Conservation (phyloP, 352 stramenopile species). For the Plasmopara halstedii region DNA sequence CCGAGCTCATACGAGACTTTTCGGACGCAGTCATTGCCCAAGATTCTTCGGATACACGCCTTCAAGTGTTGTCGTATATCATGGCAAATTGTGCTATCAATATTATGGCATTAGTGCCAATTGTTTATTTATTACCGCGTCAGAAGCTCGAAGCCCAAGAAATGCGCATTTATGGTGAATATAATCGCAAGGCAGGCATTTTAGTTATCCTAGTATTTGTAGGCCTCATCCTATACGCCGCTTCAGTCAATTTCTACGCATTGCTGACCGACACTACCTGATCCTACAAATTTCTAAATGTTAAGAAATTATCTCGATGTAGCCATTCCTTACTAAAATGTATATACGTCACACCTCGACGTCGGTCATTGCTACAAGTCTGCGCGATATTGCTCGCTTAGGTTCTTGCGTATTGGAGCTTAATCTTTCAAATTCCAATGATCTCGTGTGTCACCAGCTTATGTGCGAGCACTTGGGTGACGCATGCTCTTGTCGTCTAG, state of each 20-base stretch:
- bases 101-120: slow-evolving; percentile 41
- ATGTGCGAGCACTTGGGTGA: slow-evolving; percentile 89
- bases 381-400: slow-evolving; percentile 61
- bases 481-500: slow-evolving; percentile 78
- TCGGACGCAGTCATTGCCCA: slow-evolving; percentile 19
- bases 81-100: slow-evolving; percentile 44
- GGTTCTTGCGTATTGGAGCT: slow-evolving; percentile 45
- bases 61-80: slow-evolving; percentile 31
- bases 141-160: slow-evolving; percentile 60
- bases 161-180: slow-evolving; percentile 48
- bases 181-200: slow-evolving; percentile 32
- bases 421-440: slow-evolving; percentile 62
- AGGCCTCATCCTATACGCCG: slow-evolving; percentile 33
- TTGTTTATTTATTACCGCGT: slow-evolving; percentile 57
- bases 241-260: slow-evolving; percentile 34
- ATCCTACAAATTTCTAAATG: neutral
- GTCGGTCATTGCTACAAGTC: slow-evolving; percentile 20
- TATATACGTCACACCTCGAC: no score
- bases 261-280: slow-evolving; percentile 27
- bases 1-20: slow-evolving; percentile 32
- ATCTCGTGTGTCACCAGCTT: slow-evolving; percentile 87
- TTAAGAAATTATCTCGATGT: no score
- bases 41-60: slow-evolving; percentile 27
- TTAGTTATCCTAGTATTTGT: slow-evolving; percentile 33
- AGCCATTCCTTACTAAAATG: no score